A percentile compares a stretch with the other conserved stretches of the same genome.
Conservation (phyloP, 106 monocot genomes). For the Posidonia australis region DNA sequence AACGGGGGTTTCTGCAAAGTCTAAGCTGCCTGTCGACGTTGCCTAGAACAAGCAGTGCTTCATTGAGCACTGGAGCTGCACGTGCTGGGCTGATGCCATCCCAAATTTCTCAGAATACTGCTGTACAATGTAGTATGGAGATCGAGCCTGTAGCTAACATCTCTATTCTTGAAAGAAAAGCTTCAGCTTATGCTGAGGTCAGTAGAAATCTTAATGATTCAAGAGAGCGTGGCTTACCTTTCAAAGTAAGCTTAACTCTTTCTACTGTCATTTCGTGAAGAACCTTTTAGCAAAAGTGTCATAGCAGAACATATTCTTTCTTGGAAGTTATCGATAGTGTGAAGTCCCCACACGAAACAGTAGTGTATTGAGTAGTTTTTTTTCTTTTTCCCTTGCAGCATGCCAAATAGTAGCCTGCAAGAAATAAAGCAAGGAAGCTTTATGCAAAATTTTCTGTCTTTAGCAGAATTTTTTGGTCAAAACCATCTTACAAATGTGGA, state of each 20-base stretch:
- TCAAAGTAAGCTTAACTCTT: conserved; percentile 38
- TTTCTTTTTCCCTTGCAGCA: no score
- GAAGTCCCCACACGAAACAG: no score
- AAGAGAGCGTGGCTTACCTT: conserved; percentile 65
- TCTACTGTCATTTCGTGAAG: neutral
- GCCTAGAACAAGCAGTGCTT: conserved; percentile 56
- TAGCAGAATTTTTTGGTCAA: no score
- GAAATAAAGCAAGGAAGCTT: no score
- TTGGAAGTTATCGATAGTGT: no score
- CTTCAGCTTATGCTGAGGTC: conserved; percentile 75
- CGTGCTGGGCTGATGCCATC: conserved; percentile 36
- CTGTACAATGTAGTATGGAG: conserved; percentile 30
- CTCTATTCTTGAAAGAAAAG: conserved; percentile 70
- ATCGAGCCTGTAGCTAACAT: conserved; percentile 27
- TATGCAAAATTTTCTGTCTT: no score
- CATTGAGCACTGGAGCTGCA: conserved; percentile 27
- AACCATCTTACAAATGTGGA: no score
- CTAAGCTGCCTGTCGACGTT: conserved; percentile 65
- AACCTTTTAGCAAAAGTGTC: no score
- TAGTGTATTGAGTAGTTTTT: no score
- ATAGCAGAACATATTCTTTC: no score
- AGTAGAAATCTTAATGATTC: conserved; percentile 71
- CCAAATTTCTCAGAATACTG: conserved; percentile 31
- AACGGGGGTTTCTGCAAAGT: conserved; percentile 79
- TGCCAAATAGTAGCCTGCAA: no score